Percentiles rank a stretch among this genome's conserved stretches.
Evolutionary conservation across 2,329 filamentous ascomycete genomes (phyloP).

Genomic region (Nothomitra cinnamomea): DNA sequence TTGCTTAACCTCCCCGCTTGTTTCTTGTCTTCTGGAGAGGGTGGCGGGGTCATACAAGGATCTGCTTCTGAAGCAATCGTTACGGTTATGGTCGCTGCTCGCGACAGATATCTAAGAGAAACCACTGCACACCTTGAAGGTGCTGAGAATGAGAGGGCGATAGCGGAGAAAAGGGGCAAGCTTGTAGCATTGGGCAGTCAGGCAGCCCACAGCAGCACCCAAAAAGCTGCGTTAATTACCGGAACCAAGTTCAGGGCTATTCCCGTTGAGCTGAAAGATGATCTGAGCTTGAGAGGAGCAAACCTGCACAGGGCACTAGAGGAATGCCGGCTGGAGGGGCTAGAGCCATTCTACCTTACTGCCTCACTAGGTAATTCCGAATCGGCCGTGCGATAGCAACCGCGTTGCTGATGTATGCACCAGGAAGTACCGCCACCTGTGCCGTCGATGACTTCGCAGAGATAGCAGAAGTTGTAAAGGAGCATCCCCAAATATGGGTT

Average conservation of each 20-base stretch:
- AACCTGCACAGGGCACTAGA: conserved; percentile 45
- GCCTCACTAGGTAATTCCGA: conserved; percentile 43
- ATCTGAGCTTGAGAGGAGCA: conserved; percentile 52
- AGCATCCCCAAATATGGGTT: conserved; percentile 57
- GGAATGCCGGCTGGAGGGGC: conserved; percentile 46
- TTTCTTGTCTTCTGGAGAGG: conserved; percentile 56
- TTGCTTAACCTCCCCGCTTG: conserved; percentile 55
- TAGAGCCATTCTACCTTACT: conserved; percentile 77
- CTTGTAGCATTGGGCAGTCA: conserved; percentile 70
- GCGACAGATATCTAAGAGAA: conserved; percentile 58
- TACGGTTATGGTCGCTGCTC: conserved; percentile 71
- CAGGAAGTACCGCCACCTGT: conserved; percentile 67
- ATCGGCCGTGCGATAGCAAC: not conserved
- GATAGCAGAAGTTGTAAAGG: conserved; percentile 39
- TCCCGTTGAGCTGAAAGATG: conserved; percentile 41
- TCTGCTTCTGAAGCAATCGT: conserved; percentile 77
- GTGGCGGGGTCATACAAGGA: conserved; percentile 89
- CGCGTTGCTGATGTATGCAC: not conserved
- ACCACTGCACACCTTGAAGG: conserved; percentile 33
- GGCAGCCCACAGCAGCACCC: conserved; percentile 66
- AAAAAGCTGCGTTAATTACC: conserved; percentile 74
- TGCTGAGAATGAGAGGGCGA: conserved; percentile 50
- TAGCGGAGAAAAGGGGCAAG: conserved; percentile 46
- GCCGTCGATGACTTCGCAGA: conserved; percentile 66
- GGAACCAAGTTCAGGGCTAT: conserved; percentile 68